A percentile compares a stretch with the other conserved stretches of the same genome.
These are phyloP conservation scores for Boletus reticuloceps DNA, from an alignment of 768 basidiomycete species.

Conservation along the genomic window DNA sequence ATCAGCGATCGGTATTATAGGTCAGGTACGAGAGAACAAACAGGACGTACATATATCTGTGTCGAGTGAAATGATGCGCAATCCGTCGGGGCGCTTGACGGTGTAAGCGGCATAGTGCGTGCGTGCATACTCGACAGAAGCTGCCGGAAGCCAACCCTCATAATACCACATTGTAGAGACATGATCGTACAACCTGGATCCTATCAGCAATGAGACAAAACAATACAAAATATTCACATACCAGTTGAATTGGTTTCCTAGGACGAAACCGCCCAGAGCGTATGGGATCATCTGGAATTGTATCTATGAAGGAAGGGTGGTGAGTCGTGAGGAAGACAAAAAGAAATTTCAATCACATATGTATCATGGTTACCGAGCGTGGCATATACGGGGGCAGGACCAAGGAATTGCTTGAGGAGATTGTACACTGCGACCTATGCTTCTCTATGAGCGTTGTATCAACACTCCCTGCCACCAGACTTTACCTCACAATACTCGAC, in stretches of 20 bases:
- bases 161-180: conserved; percentile 44
- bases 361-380: conserved; percentile 75
- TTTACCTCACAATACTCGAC: conserved; percentile 58
- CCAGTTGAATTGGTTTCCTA: conserved; percentile 42
- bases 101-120: conserved; percentile 49
- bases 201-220: neutral
- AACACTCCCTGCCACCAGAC: neutral
- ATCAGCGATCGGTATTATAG: too few species aligned
- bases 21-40: neutral
- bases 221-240: conserved; percentile 2
- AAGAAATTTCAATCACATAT: conserved; percentile 40
- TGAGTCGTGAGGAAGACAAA: neutral
- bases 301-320: neutral
- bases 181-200: conserved; percentile 47
- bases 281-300: conserved; percentile 40
- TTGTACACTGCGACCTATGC: conserved; percentile 56
- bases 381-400: conserved; percentile 64
- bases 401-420: conserved; percentile 55
- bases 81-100: conserved; percentile 41
- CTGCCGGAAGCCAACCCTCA: conserved; percentile 43
- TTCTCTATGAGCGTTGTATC: neutral
- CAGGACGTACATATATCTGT: conserved; percentile 44
- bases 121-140: conserved; percentile 37
- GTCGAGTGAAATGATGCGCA: conserved; percentile 50
- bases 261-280: conserved; percentile 30